A percentile compares a stretch with the other conserved stretches of the same genome.
phyloP scores from a whole-genome alignment of 768 basidiomycete genomes.

The Hirschioporus abietinus region DNA sequence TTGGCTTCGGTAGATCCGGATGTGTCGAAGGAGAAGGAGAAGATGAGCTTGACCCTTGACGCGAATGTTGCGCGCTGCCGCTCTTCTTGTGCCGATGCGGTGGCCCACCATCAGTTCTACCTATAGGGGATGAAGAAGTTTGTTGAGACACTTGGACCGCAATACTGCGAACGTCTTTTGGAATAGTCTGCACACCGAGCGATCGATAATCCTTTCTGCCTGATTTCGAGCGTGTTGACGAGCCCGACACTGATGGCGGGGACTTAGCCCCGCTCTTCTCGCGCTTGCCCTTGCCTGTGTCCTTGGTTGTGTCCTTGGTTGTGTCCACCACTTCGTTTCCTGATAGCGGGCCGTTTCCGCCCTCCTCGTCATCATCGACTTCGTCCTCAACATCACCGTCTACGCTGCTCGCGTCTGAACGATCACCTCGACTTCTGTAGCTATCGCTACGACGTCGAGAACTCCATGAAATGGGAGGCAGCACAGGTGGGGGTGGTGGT shows the following conservation, averaged over 20 bases:
- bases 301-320: not conserved
- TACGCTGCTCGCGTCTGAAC: slow-evolving; percentile 62
- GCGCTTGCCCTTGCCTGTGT: not conserved
- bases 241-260: slow-evolving; percentile 1
- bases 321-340: not conserved
- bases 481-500: slow-evolving; percentile 38
- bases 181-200: slow-evolving; percentile 67
- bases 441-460: slow-evolving; percentile 29
- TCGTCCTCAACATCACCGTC: slow-evolving; percentile 83
- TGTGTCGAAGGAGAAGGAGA: slow-evolving; percentile 12
- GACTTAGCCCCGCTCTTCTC: not conserved
- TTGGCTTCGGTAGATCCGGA: not conserved
- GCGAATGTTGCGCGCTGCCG: slow-evolving; percentile 5
- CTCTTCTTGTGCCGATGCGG: slow-evolving; percentile 14
- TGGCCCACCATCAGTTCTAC: slow-evolving; percentile 1
- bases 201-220: slow-evolving; percentile 55
- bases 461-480: slow-evolving; percentile 45
- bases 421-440: slow-evolving; percentile 45
- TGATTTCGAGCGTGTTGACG: slow-evolving; percentile 20
- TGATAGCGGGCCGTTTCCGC: not conserved
- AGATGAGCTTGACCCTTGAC: slow-evolving; percentile 19
- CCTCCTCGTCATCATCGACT: slow-evolving; percentile 47
- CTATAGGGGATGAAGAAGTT: slow-evolving; percentile 1
- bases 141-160: slow-evolving; percentile 50
- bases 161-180: slow-evolving; percentile 46